Evolutionary conservation across 1,284 basidiomycete species (phyloP).

Genomic region (Sporisorium exsertum): DNA sequence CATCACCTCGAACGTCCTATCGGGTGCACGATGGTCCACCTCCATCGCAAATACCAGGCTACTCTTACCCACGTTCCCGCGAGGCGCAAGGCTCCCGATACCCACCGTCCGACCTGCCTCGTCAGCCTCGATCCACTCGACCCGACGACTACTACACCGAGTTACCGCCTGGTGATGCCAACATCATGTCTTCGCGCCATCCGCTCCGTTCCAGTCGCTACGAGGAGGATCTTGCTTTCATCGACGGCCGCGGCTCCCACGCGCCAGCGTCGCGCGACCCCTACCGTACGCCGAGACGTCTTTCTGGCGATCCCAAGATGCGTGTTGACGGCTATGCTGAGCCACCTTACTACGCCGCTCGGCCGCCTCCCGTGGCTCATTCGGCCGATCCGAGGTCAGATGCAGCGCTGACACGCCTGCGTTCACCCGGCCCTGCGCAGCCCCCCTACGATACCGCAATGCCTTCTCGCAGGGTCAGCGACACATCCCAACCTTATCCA

Average conservation of each 20-base stretch:
- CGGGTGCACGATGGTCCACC: slow-evolving; percentile 11
- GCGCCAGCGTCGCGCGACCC: slow-evolving; percentile 15
- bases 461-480: slow-evolving; percentile 28
- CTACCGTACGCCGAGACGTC: slow-evolving; percentile 11
- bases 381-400: slow-evolving; percentile 23
- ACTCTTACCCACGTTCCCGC: slow-evolving; percentile 6
- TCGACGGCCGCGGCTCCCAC: slow-evolving; percentile 11
- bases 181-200: slow-evolving; percentile 11
- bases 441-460: slow-evolving; percentile 14
- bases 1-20: not conserved
- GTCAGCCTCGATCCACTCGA: slow-evolving; percentile 13
- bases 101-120: slow-evolving; percentile 30
- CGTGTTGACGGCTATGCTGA: slow-evolving; percentile 26
- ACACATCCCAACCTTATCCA: slow-evolving; percentile 20
- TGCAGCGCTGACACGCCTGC: slow-evolving; percentile 5
- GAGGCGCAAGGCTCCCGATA: slow-evolving; percentile 14
- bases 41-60: slow-evolving; percentile 2
- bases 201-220: slow-evolving; percentile 15
- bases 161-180: slow-evolving; percentile 8
- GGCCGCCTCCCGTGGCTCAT: slow-evolving; percentile 4
- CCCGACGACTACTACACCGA: slow-evolving; percentile 28
- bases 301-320: slow-evolving; percentile 17
- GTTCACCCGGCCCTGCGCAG: slow-evolving; percentile 14
- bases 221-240: not conserved
- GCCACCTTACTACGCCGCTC: slow-evolving; percentile 11